A percentile compares a stretch with the other conserved stretches of the same genome.
These are phyloP conservation scores for Coemansia sp. DNA, from an alignment of 192 early-diverging fungal genomes.

Conservation along the genomic window DNA sequence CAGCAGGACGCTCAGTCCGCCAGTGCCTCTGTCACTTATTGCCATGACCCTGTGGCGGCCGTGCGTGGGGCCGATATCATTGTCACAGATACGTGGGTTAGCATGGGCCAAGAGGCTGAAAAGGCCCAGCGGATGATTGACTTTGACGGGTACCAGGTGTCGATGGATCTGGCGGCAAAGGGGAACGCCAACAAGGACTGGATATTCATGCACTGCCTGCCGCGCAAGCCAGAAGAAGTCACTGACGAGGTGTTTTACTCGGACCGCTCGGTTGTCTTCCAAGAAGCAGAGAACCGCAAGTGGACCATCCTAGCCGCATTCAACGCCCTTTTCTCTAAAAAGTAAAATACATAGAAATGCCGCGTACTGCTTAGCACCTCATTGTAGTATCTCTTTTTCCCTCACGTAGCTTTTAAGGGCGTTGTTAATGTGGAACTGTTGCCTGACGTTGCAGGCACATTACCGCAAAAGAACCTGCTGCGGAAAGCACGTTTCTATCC, in stretches of 20 bases:
- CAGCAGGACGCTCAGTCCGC: constrained; percentile 58
- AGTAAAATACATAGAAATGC: background rate
- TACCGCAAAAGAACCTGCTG: too few relatives aligned
- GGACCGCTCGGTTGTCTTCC: constrained; percentile 88
- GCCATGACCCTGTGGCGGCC: constrained; percentile 72
- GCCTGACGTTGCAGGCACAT: too few relatives aligned
- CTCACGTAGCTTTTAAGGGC: too few relatives aligned
- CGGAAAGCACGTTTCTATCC: too few relatives aligned
- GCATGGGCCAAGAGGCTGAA: constrained; percentile 96
- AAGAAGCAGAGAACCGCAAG: constrained; percentile 98
- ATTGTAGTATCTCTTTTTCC: too few relatives aligned
- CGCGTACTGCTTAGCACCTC: too few relatives aligned
- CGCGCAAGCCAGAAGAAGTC: constrained; percentile 95
- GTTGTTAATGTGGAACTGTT: too few relatives aligned
- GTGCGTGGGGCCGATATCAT: constrained; percentile 81
- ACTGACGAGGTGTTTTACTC: constrained; percentile 95
- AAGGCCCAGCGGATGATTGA: constrained; percentile 75
- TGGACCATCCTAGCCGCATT: constrained; percentile 93
- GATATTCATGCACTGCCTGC: constrained; percentile 98
- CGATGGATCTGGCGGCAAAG: constrained; percentile 72
- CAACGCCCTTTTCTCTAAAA: constrained; percentile 56
- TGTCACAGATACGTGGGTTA: constrained; percentile 98
- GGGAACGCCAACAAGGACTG: constrained; percentile 83
- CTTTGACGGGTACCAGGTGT: constrained; percentile 88
- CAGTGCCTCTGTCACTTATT: constrained; percentile 54